phyloP scores from a whole-genome alignment of 305 asterid species.

The Fraxinus greggii region DNA sequence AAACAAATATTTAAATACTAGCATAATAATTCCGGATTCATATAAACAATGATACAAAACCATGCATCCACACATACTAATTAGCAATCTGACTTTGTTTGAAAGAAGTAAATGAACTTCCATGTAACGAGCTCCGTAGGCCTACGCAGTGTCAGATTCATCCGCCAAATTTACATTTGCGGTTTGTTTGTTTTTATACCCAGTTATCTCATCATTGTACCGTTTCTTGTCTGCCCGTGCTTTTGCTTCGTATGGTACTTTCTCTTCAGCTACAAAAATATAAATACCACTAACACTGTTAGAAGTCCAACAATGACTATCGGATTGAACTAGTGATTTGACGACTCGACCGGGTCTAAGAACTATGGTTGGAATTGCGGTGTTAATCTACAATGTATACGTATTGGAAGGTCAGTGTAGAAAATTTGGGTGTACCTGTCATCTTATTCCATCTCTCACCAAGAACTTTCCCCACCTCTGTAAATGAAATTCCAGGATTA shows the following conservation, averaged over 20 bases:
- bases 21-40: background rate
- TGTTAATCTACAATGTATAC: background rate
- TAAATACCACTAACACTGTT: conserved; percentile 10
- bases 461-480: conserved; percentile 68
- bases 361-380: background rate
- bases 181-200: conserved; percentile 61
- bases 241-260: conserved; percentile 77
- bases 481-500: conserved; percentile 68
- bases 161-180: conserved; percentile 42
- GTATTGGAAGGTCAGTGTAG: background rate
- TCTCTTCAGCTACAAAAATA: conserved; percentile 70
- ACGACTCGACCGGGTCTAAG: background rate
- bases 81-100: background rate
- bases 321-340: background rate
- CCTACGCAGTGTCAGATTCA: conserved; percentile 60
- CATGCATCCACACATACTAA: background rate
- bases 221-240: conserved; percentile 87
- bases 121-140: background rate
- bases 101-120: background rate
- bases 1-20: background rate
- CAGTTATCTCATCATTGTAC: conserved; percentile 61
- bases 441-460: conserved; percentile 94
- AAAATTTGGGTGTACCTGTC: conserved; percentile 50
- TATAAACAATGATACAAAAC: background rate
- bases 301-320: background rate